These are phyloP conservation scores for Boletus sp. DNA, from an alignment of 1,284 basidiomycete genomes.

Conservation along the genomic window DNA sequence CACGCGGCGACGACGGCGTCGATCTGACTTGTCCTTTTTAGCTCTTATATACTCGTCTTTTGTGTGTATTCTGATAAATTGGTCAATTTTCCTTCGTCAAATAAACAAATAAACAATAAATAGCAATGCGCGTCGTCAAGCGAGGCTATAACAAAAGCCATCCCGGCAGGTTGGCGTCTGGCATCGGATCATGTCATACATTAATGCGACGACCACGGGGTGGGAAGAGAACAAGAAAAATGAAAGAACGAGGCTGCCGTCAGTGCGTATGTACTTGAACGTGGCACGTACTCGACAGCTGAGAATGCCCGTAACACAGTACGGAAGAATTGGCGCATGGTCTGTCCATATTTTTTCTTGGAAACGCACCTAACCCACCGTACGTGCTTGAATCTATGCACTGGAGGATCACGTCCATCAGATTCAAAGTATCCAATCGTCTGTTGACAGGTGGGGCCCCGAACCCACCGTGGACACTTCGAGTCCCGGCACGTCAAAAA, in stretches of 20 bases:
- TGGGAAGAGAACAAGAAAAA: slow-evolving; percentile 4
- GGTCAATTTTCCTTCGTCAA: not conserved
- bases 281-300: not conserved
- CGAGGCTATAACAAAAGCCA: not conserved
- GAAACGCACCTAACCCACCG: not conserved
- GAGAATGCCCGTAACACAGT: not conserved
- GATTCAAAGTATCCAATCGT: not conserved
- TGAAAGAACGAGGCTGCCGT: not conserved
- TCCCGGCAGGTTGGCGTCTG: not conserved
- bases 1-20: not conserved
- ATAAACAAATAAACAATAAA: too few species aligned
- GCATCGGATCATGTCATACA: slow-evolving; percentile 2
- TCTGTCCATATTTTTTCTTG: not conserved
- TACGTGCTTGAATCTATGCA: not conserved
- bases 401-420: not conserved
- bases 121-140: not conserved
- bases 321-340: not conserved
- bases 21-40: not conserved
- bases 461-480: not conserved
- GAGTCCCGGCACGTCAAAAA: not conserved
- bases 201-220: slow-evolving; percentile 11
- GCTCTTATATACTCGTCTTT: not conserved
- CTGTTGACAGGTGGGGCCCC: not conserved
- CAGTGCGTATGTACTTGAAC: not conserved
- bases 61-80: not conserved